Base-by-base conservation (phyloP, 495 filamentous ascomycete species). In the Hyaloscypha finlandica region DNA sequence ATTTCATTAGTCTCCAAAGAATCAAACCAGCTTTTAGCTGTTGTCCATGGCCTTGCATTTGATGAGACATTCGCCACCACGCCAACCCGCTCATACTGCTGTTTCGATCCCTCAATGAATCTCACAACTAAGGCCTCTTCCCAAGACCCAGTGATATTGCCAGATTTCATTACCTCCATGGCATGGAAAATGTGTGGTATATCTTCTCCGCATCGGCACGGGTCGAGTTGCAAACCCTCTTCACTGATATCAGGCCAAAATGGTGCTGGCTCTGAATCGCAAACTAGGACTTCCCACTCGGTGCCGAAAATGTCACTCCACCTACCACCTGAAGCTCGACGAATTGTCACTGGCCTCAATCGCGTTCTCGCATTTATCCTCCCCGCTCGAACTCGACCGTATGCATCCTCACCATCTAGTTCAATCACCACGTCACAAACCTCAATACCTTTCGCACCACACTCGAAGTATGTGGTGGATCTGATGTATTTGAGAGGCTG, bases 401-500 rank as follows among this genome's bases (percentile, higher is more conserved):
- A 51, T 32, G 19, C 39, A 20, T 62, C 59, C 39, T 62, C 8
- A 6, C 59, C 59, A 30, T 62, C 59, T 5, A 62, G 19, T 12
- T 62, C 59, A 62, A 6, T 22, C 8, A 3, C 22, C 20, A 62
- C 59, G 20, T 29, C 20, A 16, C 35, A 12, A 51, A 62, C 59
- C 39, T 62, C 37, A 51, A 51, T 30, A 19, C 59, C 59, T 29
- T 51, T 9, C 9, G 59, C 35, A 45, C 59, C 59, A 62, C 9
- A 62, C 20, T 62, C 59, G 39, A 62, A 62, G 22, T 62, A 62
- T 31, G 59, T 62, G 33, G 59, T 45, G 22, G 59, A 62, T 19
- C 16, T 48, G 32, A 51, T 51, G 30, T 62, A 51, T 20, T 51
- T 45, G 33, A 62, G 59, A 11, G 59, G 59, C 39, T 62, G 59